phyloP scores from a whole-genome alignment of 306 rosid species.

The Morella rubra region DNA sequence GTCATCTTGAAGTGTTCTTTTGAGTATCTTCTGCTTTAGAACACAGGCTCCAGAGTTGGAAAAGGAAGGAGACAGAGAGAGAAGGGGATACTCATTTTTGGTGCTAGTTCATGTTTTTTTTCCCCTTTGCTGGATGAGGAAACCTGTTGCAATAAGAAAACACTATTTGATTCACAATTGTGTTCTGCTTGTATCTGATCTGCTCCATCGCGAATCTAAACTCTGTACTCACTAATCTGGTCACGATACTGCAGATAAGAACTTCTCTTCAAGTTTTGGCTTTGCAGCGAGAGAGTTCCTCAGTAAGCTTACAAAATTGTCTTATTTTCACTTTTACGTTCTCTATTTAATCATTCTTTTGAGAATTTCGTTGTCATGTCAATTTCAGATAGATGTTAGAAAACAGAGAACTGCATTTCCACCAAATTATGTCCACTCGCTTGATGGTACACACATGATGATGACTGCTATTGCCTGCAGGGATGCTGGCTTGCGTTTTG shows the following conservation, averaged over 20 bases:
- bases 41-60: background rate
- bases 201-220: slow-evolving; percentile 1
- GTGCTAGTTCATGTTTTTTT: background rate
- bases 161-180: background rate
- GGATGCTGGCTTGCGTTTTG: slow-evolving; percentile 78
- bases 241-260: slow-evolving; percentile 53
- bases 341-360: slow-evolving; percentile 16
- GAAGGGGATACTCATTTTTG: background rate
- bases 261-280: slow-evolving; percentile 86
- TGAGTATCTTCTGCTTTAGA: background rate
- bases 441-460: slow-evolving; percentile 91
- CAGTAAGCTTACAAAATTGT: slow-evolving; percentile 39
- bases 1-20: background rate
- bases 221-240: slow-evolving; percentile 27
- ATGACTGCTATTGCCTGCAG: slow-evolving; percentile 87
- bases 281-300: slow-evolving; percentile 63
- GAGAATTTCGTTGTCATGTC: slow-evolving; percentile 1
- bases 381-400: slow-evolving; percentile 58
- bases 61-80: background rate
- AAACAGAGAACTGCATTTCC: slow-evolving; percentile 90
- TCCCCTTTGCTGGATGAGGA: slow-evolving; percentile 7
- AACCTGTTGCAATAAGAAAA: background rate
- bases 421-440: slow-evolving; percentile 82
- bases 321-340: slow-evolving; percentile 8
- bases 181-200: background rate